phyloP scores from a whole-genome alignment of 164 flowering plant species.

The Stephania cephalantha region DNA sequence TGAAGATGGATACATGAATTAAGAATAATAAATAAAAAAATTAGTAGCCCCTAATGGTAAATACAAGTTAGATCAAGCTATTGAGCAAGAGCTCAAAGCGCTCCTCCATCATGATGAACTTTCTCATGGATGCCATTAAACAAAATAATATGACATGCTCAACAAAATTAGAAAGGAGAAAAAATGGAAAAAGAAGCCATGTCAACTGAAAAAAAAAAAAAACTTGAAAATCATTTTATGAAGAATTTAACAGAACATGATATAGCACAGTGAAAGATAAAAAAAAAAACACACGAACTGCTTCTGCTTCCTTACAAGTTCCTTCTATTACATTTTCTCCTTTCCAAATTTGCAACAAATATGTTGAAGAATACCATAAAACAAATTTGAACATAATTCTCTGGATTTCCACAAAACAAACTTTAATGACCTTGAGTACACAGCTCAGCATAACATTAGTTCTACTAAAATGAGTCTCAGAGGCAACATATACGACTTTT shows the following conservation, averaged over 20 bases:
- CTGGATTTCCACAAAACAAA: too few species aligned
- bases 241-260: background rate
- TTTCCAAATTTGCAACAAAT: too few species aligned
- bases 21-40: background rate
- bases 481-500: too few species aligned
- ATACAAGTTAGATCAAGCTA: background rate
- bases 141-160: background rate
- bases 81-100: background rate
- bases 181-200: background rate
- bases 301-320: background rate
- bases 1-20: slow-evolving; percentile 22
- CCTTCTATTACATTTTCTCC: background rate
- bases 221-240: background rate
- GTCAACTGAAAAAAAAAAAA: background rate
- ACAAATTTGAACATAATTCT: too few species aligned
- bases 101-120: background rate
- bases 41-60: background rate
- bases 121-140: background rate
- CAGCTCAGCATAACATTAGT: too few species aligned
- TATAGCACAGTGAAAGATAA: background rate
- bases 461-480: too few species aligned
- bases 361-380: too few species aligned
- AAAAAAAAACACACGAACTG: too few species aligned
- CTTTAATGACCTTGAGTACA: too few species aligned
- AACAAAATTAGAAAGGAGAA: background rate